Percentiles rank a stretch among this genome's conserved stretches.
These are phyloP conservation scores for Fusarium verticillioides DNA, from an alignment of 2,329 filamentous ascomycete genomes.

Conservation along the genomic window DNA sequence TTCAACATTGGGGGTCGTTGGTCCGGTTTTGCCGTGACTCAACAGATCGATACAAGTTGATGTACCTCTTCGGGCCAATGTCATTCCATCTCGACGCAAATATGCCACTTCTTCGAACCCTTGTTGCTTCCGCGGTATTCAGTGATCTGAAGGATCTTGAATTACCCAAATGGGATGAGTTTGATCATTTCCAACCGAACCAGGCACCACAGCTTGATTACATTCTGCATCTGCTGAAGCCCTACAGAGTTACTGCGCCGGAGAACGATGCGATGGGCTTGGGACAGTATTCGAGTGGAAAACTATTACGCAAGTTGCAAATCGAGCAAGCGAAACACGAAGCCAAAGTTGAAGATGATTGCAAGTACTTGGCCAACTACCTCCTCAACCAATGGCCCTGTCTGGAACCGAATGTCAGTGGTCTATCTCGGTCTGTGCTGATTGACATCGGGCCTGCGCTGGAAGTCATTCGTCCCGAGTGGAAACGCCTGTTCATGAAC, in stretches of 20 bases:
- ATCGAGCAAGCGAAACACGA: conserved; percentile 34
- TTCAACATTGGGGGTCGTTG: conserved; percentile 37
- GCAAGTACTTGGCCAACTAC: conserved; percentile 35
- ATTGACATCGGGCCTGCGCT: conserved; percentile 40
- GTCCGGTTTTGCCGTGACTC: conserved; percentile 17
- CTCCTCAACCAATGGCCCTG: conserved; percentile 43
- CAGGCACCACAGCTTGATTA: conserved; percentile 35
- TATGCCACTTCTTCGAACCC: conserved; percentile 33
- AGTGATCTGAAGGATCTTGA: conserved; percentile 28
- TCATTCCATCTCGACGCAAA: conserved; percentile 36
- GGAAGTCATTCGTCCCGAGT: conserved; percentile 41
- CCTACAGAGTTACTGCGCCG: conserved; percentile 21
- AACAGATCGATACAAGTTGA: conserved; percentile 29
- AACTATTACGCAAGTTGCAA: conserved; percentile 37
- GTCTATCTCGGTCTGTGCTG: conserved; percentile 23
- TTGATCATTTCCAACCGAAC: conserved; percentile 34
- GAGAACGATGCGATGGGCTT: conserved; percentile 13
- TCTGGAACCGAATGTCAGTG: conserved; percentile 32
- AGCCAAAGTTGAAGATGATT: conserved; percentile 39
- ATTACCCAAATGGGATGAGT: conserved; percentile 37
- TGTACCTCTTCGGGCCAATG: conserved; percentile 40
- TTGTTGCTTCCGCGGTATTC: conserved; percentile 39
- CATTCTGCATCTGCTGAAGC: conserved; percentile 35
- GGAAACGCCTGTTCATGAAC: conserved; percentile 40
- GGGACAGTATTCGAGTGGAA: conserved; percentile 37